These are phyloP conservation scores for Flaveria brownii DNA, from an alignment of 129 eudicot species.

Conservation along the genomic window DNA sequence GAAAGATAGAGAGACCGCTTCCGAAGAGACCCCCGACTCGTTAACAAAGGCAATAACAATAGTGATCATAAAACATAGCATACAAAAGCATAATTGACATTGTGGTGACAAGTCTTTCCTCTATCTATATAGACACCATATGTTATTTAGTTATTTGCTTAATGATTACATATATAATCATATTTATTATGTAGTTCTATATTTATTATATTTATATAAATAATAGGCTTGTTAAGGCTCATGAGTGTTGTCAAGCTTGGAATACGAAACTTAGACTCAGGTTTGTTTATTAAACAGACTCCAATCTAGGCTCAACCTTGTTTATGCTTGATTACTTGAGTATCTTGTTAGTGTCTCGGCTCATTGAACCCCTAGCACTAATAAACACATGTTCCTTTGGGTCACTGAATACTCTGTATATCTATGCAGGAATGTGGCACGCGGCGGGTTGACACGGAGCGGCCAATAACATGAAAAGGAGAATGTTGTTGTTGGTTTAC, in stretches of 20 bases:
- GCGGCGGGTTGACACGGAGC: conserved; percentile 67
- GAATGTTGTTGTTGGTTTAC: conserved; percentile 10
- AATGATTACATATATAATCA: too few species aligned
- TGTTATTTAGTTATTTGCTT: too few species aligned
- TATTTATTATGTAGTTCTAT: too few species aligned
- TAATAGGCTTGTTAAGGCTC: neutral
- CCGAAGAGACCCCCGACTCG: too few species aligned
- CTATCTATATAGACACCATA: too few species aligned
- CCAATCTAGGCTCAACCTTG: neutral
- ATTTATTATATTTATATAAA: too few species aligned
- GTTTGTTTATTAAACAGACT: neutral
- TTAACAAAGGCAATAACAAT: too few species aligned
- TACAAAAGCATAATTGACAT: too few species aligned
- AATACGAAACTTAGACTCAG: neutral
- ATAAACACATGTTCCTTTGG: neutral
- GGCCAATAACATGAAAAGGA: conserved; percentile 55
- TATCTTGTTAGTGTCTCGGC: neutral
- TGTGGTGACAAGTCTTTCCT: too few species aligned
- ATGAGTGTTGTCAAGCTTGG: too few species aligned
- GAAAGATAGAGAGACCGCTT: too few species aligned
- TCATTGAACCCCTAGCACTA: neutral
- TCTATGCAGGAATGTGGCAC: conserved; percentile 58
- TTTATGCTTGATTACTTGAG: neutral
- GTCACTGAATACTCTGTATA: neutral
- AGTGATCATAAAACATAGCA: too few species aligned